Conservation (phyloP, 805 yeast genomes). For the Metschnikowia matae region DNA sequence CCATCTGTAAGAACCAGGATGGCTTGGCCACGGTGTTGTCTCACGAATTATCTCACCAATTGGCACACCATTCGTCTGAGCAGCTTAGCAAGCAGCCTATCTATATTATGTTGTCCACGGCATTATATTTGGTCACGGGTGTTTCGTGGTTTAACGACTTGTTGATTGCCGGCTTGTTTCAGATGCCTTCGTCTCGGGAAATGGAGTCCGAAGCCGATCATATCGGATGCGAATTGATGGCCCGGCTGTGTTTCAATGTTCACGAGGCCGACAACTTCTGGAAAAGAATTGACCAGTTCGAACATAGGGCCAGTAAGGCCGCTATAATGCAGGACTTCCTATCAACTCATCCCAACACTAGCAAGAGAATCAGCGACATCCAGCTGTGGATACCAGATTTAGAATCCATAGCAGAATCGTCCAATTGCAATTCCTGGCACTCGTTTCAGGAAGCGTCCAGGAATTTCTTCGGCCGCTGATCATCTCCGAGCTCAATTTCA, state of each 20-base stretch:
- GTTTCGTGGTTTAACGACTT: conserved; percentile 53
- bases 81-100: conserved; percentile 74
- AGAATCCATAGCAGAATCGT: conserved; percentile 37
- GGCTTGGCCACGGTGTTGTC: conserved; percentile 93
- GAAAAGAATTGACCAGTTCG: conserved; percentile 64
- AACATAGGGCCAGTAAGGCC: conserved; percentile 17
- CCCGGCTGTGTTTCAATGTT: conserved; percentile 83
- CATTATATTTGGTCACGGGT: conserved; percentile 56
- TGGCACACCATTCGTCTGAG: conserved; percentile 90
- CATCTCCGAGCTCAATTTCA: no score
- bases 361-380: conserved; percentile 67
- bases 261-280: conserved; percentile 71
- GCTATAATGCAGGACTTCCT: conserved; percentile 54
- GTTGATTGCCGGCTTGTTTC: conserved; percentile 51
- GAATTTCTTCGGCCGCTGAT: conserved; percentile 11
- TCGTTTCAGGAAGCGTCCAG: conserved; percentile 13
- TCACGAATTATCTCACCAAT: conserved; percentile 91
- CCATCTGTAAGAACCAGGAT: conserved; percentile 75
- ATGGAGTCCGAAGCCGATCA: conserved; percentile 97
- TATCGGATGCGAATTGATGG: conserved; percentile 89
- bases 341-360: conserved; percentile 86
- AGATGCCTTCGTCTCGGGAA: conserved; percentile 82
- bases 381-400: conserved; percentile 62
- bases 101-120: conserved; percentile 49
- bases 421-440: conserved; percentile 33